These are phyloP conservation scores for Pyrenophora seminiperda DNA, from an alignment of 2,329 filamentous ascomycete species.

Conservation along the genomic window DNA sequence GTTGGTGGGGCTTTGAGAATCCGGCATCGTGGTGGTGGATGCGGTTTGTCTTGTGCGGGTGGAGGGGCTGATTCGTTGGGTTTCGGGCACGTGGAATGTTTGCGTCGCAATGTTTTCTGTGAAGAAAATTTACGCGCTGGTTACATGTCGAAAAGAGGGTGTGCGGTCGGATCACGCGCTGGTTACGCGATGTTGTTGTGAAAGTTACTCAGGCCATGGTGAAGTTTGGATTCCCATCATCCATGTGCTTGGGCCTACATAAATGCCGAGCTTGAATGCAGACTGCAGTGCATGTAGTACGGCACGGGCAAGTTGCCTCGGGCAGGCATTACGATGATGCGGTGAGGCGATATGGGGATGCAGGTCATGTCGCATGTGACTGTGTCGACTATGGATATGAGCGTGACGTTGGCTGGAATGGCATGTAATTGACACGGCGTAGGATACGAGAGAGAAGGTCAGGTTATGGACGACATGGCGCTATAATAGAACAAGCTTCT, in stretches of 20 bases:
- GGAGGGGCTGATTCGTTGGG: not conserved
- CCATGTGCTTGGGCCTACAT: constrained; percentile 11
- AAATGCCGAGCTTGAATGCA: constrained; percentile 7
- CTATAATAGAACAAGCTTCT: not conserved
- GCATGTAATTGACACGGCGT: too few species aligned
- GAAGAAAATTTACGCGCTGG: not conserved
- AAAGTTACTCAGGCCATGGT: not conserved
- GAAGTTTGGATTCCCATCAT: constrained; percentile 1
- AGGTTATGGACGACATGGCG: not conserved
- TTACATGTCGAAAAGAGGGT: not conserved
- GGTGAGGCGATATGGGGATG: not conserved
- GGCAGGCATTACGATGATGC: not conserved
- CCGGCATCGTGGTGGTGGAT: constrained; percentile 23
- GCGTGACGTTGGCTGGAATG: not conserved
- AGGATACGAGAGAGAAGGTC: not conserved
- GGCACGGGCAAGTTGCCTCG: not conserved
- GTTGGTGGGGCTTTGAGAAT: constrained; percentile 37
- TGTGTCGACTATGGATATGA: not conserved
- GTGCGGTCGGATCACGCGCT: not conserved
- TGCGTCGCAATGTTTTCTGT: not conserved
- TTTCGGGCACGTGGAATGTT: not conserved
- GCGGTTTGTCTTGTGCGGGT: too few species aligned
- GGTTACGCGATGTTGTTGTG: constrained; percentile 2
- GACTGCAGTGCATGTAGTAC: not conserved
- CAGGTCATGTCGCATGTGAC: too few species aligned